phyloP scores from a whole-genome alignment of 179 eudicot species.

The Amaranthus tricolor region DNA sequence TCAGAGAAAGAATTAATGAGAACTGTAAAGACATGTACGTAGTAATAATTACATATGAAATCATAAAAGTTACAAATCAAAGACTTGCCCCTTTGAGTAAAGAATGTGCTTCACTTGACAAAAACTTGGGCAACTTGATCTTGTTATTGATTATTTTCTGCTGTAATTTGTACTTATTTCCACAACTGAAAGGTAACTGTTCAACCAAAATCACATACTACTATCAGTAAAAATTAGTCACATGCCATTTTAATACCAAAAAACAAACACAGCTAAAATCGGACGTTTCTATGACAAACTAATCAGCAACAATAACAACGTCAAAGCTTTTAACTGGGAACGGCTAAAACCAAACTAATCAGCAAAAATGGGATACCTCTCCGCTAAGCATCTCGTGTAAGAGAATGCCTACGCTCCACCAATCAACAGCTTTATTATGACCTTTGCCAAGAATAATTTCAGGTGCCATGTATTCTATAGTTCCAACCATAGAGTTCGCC shows the following conservation, averaged over 20 bases:
- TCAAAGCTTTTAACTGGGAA: no score
- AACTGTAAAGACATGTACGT: no score
- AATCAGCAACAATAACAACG: no score
- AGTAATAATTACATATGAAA: neutral
- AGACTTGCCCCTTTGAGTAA: slow-evolving; percentile 47
- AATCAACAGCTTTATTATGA: slow-evolving; percentile 71
- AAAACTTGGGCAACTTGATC: slow-evolving; percentile 61
- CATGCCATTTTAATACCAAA: no score
- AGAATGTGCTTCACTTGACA: slow-evolving; percentile 74
- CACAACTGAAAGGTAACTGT: slow-evolving; percentile 65
- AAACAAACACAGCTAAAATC: no score
- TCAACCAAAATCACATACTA: neutral
- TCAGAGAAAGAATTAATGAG: no score
- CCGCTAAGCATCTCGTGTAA: slow-evolving; percentile 84
- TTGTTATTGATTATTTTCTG: slow-evolving; percentile 68
- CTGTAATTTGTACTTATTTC: slow-evolving; percentile 61
- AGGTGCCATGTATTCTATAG: slow-evolving; percentile 77
- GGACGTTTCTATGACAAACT: no score
- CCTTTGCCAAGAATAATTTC: slow-evolving; percentile 76
- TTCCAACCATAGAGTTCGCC: slow-evolving; percentile 72
- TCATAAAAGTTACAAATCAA: neutral
- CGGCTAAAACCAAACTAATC: no score
- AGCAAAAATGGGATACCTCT: slow-evolving; percentile 51
- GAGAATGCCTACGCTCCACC: slow-evolving; percentile 86
- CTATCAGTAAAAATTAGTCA: slow-evolving; percentile 6